Base-by-base conservation (phyloP, 129 eudicot species). In the Logfia minima region DNA sequence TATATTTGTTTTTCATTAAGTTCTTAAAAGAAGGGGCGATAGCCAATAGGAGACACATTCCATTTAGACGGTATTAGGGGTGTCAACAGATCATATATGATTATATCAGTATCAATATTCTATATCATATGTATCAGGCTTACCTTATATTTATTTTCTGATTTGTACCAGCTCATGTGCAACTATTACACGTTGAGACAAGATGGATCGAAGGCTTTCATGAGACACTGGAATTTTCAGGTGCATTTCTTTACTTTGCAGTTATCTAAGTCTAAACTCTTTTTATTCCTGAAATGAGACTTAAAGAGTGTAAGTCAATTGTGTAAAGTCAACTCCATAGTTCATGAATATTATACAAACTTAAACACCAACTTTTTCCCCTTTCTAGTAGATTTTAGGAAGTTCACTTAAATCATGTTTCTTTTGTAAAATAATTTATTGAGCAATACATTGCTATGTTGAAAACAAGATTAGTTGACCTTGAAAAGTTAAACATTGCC, bases 121-220 rank as follows among this genome's bases (percentile, higher is more conserved):
- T 41, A 41, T 24, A 41, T 41, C 51, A 9, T 43, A 2, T 4
- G 55, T 48, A 14, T 48, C 18, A 48, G 55, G n/a, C 55, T 4
- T 43, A 80, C 21, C 80, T 74, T 43, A 67, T 16, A 28, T 56
- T 56, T 72, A 16, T 6, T 39, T 55, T 66, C 24, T 76, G n/a
- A 66, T 77, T 39, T 66, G 77, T 58, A 86, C 84, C 92, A 94
- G 99, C 91, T 94, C 31, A 94, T 94, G 92, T 91, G 99, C 90
- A 91, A 91, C 90, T 85, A 89, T 80, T 94, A 94, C 85, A 91
- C 99, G 34, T 79, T 94, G 72, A 91, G 99, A 77, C 97, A 91
- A 83, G 99, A 94, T 67, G 99, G 97, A 59, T 94, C 99, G 1
- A 87, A 86, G 71, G 93, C 94, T 22, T 94, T 91, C 84, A 79